These are phyloP conservation scores for Entomortierella beljakovae DNA, from an alignment of 192 early-diverging fungal species.

Conservation along the genomic window DNA sequence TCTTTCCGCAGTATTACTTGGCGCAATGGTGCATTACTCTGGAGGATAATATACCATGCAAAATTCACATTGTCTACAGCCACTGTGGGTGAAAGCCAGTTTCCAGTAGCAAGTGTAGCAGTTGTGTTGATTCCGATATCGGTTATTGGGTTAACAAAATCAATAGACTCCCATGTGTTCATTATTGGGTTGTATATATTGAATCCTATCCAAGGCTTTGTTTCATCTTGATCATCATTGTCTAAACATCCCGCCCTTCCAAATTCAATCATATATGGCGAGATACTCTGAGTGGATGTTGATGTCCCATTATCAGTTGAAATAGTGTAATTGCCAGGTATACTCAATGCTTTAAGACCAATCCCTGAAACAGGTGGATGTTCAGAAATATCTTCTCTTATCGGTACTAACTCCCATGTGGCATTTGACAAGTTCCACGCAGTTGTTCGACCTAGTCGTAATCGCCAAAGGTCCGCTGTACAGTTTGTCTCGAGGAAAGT, in stretches of 20 bases:
- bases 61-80: conserved; percentile 28
- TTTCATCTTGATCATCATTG: background rate
- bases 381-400: conserved; percentile 6
- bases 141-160: conserved; percentile 25
- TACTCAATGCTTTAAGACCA: conserved; percentile 28
- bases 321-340: conserved; percentile 32
- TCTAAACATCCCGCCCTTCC: conserved; percentile 39
- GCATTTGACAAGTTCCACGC: conserved; percentile 34
- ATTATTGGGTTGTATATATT: conserved; percentile 48
- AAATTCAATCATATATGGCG: conserved; percentile 50
- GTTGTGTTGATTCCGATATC: conserved; percentile 31
- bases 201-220: conserved; percentile 36
- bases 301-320: conserved; percentile 20
- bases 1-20: conserved; percentile 45
- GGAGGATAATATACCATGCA: conserved; percentile 47
- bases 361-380: conserved; percentile 34
- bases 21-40: conserved; percentile 37
- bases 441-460: conserved; percentile 22
- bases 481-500: conserved; percentile 36
- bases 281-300: conserved; percentile 17
- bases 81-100: conserved; percentile 30
- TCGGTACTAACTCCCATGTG: conserved; percentile 30
- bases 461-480: conserved; percentile 31
- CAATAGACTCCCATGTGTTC: conserved; percentile 33
- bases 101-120: background rate